Percentiles rank a stretch among this genome's conserved stretches.
phyloP scores from a whole-genome alignment of 2,329 filamentous ascomycete species.

The Apiospora rasikravindrae region DNA sequence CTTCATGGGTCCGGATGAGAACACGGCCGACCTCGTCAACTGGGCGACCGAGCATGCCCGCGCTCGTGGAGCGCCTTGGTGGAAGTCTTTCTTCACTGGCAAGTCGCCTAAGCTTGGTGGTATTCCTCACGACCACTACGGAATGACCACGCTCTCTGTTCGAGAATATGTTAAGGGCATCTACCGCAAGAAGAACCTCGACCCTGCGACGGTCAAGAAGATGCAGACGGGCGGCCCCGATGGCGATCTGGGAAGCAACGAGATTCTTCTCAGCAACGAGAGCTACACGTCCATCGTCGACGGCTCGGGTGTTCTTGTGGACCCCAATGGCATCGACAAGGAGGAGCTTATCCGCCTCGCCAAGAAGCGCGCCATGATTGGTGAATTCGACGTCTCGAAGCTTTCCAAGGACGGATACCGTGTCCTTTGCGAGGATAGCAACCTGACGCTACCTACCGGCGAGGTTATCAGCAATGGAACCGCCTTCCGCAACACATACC shows the following conservation, averaged over 20 bases:
- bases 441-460: constrained; percentile 84
- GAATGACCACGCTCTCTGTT: constrained; percentile 97
- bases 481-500: constrained; percentile 96
- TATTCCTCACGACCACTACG: constrained; percentile 94
- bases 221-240: constrained; percentile 98
- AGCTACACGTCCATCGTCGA: constrained; percentile 97
- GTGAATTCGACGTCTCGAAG: constrained; percentile 82
- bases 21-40: constrained; percentile 94
- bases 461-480: constrained; percentile 91
- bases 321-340: constrained; percentile 86
- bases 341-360: constrained; percentile 84
- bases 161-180: constrained; percentile 96
- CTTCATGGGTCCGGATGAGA: constrained; percentile 99
- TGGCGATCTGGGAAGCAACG: constrained; percentile 95
- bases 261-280: constrained; percentile 94
- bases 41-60: constrained; percentile 98
- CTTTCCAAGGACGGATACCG: constrained; percentile 89
- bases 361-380: constrained; percentile 87
- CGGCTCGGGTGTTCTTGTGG: constrained; percentile 91
- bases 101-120: constrained; percentile 96
- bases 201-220: constrained; percentile 84
- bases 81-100: constrained; percentile 99
- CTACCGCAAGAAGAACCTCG: constrained; percentile 92
- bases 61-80: constrained; percentile 88
- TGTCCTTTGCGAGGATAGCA: constrained; percentile 88